Evolutionary conservation across 2,329 filamentous ascomycete species (phyloP), one percentile per base, ranked within the genome.

Genomic region (Parastagonospora nodorum): DNA sequence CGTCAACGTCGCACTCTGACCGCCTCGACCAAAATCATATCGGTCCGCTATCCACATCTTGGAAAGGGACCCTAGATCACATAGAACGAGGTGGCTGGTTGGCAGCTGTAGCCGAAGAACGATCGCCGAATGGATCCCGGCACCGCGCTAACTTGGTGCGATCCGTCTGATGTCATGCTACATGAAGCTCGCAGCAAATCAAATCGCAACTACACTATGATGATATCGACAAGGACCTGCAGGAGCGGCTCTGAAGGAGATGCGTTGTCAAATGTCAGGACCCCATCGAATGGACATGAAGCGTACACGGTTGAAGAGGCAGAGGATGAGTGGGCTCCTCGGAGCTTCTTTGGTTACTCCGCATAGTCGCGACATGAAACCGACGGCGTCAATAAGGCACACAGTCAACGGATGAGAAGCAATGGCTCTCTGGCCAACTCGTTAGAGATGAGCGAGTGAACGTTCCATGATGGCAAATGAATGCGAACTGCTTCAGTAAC

Each of bases 111-210:
- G 57, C 60, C 58, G 60, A 55, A 19, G 35, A 50, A 39, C 48
- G 50, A 57, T 54, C 49, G 37, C 36, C 11, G 46, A 32, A 42
- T 42, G 42, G 32, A 16, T 30, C 53, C 42, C 44, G 43, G 42
- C 39, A 33, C 42, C 42, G 45, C 41, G 41, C 14, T 32, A 47
- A 28, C 36, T 16, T 49, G 46, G 50, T 40, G 42, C 39, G 32
- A 49, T 49, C 54, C 28, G 30, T 42, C 49, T 63, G 60, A 66
- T 58, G 61, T 66, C 61, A 64, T 56, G 29, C 33, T 53, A 54
- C 60, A 56, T 48, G 4, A 47, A 5, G 11, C 11, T 11, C 11
- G 19, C 46, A 45, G 43, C 63, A 50, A 63, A 66, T 64, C 54
- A 60, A n/a, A 50, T 53, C 38, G 30, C 44, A 31, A 41, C 28